Percentiles rank a stretch among this genome's conserved stretches.
These are phyloP conservation scores for Saksenaea vasiformis DNA, from an alignment of 371 early-diverging fungal species.

Conservation along the genomic window DNA sequence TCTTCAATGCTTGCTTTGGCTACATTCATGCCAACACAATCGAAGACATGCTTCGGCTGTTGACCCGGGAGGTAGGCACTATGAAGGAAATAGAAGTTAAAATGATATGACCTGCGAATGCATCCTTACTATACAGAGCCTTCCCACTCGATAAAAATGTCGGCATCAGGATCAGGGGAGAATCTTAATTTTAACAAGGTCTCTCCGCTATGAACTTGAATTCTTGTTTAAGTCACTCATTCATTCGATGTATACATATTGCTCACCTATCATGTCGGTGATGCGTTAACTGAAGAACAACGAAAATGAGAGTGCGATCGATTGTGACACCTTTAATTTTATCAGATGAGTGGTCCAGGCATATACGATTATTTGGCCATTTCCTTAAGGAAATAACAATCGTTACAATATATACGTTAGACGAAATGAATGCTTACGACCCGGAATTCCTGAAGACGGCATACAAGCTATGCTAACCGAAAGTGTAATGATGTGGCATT, in stretches of 20 bases:
- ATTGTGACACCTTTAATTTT: too few species aligned
- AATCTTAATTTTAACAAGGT: slow-evolving; percentile 16
- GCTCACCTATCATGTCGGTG: not conserved
- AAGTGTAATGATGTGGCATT: too few species aligned
- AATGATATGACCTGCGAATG: not conserved
- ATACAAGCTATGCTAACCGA: too few species aligned
- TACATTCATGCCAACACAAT: slow-evolving; percentile 43
- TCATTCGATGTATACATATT: too few species aligned
- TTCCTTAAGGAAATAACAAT: too few species aligned
- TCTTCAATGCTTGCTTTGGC: slow-evolving; percentile 30
- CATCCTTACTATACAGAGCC: slow-evolving; percentile 37
- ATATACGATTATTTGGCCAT: too few species aligned
- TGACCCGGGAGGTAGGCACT: slow-evolving; percentile 38
- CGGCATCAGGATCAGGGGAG: slow-evolving; percentile 21
- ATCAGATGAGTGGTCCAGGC: too few species aligned
- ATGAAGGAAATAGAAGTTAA: not conserved
- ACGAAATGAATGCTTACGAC: too few species aligned
- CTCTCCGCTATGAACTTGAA: not conserved
- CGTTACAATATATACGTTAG: too few species aligned
- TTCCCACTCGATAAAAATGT: slow-evolving; percentile 44
- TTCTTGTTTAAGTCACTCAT: not conserved
- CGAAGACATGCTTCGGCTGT: slow-evolving; percentile 34
- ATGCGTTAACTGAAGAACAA: not conserved
- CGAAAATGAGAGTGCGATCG: not conserved
- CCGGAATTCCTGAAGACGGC: too few species aligned